Percentiles rank a stretch among this genome's conserved stretches.
Evolutionary conservation across 1,139 yeast species (phyloP).

Genomic region (Zygoascus sp.): DNA sequence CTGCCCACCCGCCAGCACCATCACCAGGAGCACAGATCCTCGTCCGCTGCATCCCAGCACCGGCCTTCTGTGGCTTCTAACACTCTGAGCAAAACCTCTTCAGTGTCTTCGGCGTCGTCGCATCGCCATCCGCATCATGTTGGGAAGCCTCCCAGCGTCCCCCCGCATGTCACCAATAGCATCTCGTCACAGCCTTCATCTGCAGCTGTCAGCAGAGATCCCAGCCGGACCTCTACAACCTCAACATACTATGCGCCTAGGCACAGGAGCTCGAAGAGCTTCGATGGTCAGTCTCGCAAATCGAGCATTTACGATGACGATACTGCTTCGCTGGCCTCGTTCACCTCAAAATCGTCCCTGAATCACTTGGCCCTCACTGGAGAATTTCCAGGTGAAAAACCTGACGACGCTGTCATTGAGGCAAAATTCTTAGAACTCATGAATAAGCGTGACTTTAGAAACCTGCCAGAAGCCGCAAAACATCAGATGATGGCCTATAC

Average conservation of each 20-base stretch:
- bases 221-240: slow-evolving; percentile 15
- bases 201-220: slow-evolving; percentile 2
- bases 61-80: not conserved
- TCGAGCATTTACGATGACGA: slow-evolving; percentile 16
- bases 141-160: not conserved
- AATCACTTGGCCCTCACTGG: slow-evolving; percentile 17
- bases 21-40: slow-evolving; percentile 14
- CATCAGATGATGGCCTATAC: slow-evolving; percentile 73
- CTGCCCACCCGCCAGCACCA: slow-evolving; percentile 22
- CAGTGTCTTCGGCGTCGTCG: not conserved
- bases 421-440: slow-evolving; percentile 36
- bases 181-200: slow-evolving; percentile 6
- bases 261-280: not conserved
- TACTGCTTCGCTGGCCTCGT: slow-evolving; percentile 19
- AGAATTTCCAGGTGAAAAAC: slow-evolving; percentile 31
- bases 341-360: slow-evolving; percentile 20
- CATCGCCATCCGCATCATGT: not conserved
- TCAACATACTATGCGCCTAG: slow-evolving; percentile 14
- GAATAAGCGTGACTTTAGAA: slow-evolving; percentile 75
- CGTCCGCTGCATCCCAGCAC: not conserved
- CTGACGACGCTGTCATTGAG: slow-evolving; percentile 34
- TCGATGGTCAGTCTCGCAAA: slow-evolving; percentile 5
- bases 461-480: slow-evolving; percentile 72
- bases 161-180: slow-evolving; percentile 9
- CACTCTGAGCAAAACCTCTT: not conserved